Conservation (phyloP, 768 basidiomycete genomes). For the Gautieria morchelliformis region DNA sequence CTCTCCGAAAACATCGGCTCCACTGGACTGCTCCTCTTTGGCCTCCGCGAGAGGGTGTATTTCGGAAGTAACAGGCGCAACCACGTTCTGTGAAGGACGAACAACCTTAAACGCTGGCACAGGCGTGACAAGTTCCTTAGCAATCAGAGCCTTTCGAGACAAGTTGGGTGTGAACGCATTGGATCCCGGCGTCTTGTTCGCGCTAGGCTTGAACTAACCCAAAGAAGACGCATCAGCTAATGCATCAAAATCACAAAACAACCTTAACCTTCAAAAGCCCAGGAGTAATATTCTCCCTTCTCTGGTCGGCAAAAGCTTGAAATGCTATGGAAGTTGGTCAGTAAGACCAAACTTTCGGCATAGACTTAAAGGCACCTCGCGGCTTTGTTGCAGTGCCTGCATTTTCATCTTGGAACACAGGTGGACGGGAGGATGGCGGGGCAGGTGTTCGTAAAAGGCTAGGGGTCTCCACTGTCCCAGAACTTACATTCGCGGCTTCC, state of each 20-base stretch:
- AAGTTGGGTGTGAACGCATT: conserved; percentile 22
- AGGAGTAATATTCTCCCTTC: conserved; percentile 33
- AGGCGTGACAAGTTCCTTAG: conserved; percentile 7
- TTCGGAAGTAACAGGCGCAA: conserved; percentile 14
- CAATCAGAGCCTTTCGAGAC: not conserved
- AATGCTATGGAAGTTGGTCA: conserved; percentile 32
- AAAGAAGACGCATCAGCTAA: not conserved
- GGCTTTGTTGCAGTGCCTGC: conserved; percentile 22
- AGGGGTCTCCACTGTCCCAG: not conserved
- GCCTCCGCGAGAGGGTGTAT: conserved; percentile 14
- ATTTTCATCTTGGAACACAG: conserved; percentile 17
- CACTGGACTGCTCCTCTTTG: conserved; percentile 16
- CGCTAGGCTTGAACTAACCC: conserved; percentile 56
- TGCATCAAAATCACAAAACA: not conserved
- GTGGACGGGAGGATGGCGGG: not conserved
- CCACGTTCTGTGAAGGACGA: conserved; percentile 13
- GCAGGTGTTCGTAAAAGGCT: not conserved
- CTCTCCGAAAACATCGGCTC: conserved; percentile 10
- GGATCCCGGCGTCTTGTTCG: conserved; percentile 33
- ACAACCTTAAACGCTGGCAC: conserved; percentile 8
- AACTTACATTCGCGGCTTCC: not conserved
- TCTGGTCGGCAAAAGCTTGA: conserved; percentile 61
- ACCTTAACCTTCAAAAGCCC: conserved; percentile 30
- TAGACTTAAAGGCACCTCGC: conserved; percentile 22
- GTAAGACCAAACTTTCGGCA: not conserved